Base-by-base conservation (phyloP, 176 grass and related monocot species). In the Oryza punctata region DNA sequence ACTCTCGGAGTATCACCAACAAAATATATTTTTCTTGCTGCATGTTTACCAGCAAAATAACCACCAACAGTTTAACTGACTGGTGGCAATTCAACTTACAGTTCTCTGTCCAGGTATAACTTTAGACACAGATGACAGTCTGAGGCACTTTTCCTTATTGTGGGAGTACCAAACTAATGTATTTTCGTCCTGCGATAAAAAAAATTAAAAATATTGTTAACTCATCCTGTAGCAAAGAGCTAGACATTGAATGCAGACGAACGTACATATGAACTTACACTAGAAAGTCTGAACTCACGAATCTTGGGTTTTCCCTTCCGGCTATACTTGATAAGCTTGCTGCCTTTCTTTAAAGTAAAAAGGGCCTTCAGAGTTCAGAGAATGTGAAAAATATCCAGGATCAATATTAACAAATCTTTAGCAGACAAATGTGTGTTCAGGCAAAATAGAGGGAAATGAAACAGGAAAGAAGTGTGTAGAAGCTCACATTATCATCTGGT, bases 71-170 rank as follows among this genome's bases (percentile, higher is more conserved):
- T 74, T 74, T 57, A 85, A 84, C 32, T 75, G 25, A 63, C 35
- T 12, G 14, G 23, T 76, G 45, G 35, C 29, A 74, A 18, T 90
- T 59, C 38, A 78, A 88, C 87, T 90, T 93, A 98, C 96, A 82
- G 92, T 95, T 95, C 96, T 92, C 59, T 95, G 93, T 70, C 96
- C 93, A 63, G 89, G 96, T 84, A 91, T 91, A 73, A 98, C 91
- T 90, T 91, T 93, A 49, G 75, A 82, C 25, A 98, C 87, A 75
- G 85, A 93, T 60, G 85, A 84, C 79, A 98, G 78, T 44, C 87
- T 86, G 52, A 95, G 90, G 63, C 61, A 90, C 77, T 93, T 98
- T 67, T 93, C 92, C 75, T 90, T 98, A 67, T 83, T 98, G 79
- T 91, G 89, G 41, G 96, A 98, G 63, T 91, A 82, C 96, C 93